Evolutionary conservation across 73 alveolate genomes (phyloP).

Genomic region (Paramecium tetraurelia): DNA sequence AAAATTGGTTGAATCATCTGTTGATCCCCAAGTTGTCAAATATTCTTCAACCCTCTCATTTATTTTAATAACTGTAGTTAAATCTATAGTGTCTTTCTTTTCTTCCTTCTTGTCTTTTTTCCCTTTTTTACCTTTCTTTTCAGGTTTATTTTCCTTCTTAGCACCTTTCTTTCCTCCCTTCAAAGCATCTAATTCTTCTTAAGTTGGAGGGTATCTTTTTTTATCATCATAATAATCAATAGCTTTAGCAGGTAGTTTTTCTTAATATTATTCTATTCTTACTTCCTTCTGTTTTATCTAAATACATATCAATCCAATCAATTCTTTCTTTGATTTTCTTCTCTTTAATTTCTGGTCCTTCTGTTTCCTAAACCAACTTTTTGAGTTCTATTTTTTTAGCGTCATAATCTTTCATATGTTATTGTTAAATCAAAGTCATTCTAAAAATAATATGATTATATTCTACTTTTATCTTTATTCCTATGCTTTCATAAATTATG

Average conservation of each 20-base stretch:
- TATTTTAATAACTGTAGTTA: conserved; percentile 29
- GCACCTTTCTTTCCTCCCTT: conserved; percentile 81
- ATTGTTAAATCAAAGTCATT: conserved; percentile 49
- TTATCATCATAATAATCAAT: conserved; percentile 48
- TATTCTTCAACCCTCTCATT: conserved; percentile 64
- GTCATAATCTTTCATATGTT: conserved; percentile 68
- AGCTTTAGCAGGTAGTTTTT: conserved; percentile 51
- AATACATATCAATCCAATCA: conserved; percentile 79
- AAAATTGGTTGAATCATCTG: conserved; percentile 78
- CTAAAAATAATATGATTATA: background rate
- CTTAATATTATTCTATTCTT: background rate
- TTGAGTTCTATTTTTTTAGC: conserved; percentile 75
- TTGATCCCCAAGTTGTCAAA: conserved; percentile 77
- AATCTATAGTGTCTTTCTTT: conserved; percentile 43
- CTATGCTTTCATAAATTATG: conserved; percentile 60
- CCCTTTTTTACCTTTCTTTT: conserved; percentile 70
- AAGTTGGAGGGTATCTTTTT: conserved; percentile 62
- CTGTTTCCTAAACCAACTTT: conserved; percentile 75
- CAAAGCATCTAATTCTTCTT: conserved; percentile 75
- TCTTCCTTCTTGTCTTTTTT: conserved; percentile 69
- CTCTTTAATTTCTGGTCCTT: conserved; percentile 88
- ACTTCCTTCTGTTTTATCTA: conserved; percentile 67
- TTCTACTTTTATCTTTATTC: conserved; percentile 68
- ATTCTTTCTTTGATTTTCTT: conserved; percentile 81
- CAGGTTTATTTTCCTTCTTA: conserved; percentile 76